A percentile compares a stretch with the other conserved stretches of the same genome.
phyloP scores from a whole-genome alignment of 2,329 filamentous ascomycete genomes.

The Hortaea sp. region DNA sequence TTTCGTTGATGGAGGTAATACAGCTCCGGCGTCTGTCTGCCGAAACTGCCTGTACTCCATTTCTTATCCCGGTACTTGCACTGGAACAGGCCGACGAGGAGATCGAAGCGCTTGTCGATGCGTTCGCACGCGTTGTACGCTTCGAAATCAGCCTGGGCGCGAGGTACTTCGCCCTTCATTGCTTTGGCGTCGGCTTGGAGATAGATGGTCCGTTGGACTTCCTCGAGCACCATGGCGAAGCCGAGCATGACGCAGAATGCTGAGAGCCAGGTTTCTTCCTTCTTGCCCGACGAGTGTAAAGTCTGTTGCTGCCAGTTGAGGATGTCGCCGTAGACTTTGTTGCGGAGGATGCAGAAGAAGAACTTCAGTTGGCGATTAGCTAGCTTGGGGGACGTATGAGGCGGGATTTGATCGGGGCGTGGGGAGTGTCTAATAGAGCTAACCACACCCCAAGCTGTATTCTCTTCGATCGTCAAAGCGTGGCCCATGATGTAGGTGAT shows the following conservation, averaged over 20 bases:
- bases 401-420: constrained; percentile 2
- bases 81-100: constrained; percentile 37
- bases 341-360: constrained; percentile 37
- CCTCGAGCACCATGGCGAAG: constrained; percentile 39
- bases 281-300: constrained; percentile 29
- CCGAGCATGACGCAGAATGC: constrained; percentile 38
- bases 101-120: constrained; percentile 35
- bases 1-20: constrained; percentile 18
- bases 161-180: constrained; percentile 16
- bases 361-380: constrained; percentile 42
- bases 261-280: constrained; percentile 35
- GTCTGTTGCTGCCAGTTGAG: constrained; percentile 39
- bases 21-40: constrained; percentile 29
- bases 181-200: constrained; percentile 32
- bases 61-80: constrained; percentile 38
- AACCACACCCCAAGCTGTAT: constrained; percentile 26
- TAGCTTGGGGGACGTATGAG: constrained; percentile 31
- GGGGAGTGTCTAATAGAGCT: constrained; percentile 27
- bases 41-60: constrained; percentile 28
- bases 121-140: constrained; percentile 32
- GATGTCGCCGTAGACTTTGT: constrained; percentile 31
- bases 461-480: constrained; percentile 34
- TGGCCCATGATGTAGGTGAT: constrained; percentile 42
- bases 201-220: constrained; percentile 37
- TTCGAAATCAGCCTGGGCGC: constrained; percentile 16